phyloP scores from a whole-genome alignment of 2,329 filamentous ascomycete genomes.

The Nemania serpens region DNA sequence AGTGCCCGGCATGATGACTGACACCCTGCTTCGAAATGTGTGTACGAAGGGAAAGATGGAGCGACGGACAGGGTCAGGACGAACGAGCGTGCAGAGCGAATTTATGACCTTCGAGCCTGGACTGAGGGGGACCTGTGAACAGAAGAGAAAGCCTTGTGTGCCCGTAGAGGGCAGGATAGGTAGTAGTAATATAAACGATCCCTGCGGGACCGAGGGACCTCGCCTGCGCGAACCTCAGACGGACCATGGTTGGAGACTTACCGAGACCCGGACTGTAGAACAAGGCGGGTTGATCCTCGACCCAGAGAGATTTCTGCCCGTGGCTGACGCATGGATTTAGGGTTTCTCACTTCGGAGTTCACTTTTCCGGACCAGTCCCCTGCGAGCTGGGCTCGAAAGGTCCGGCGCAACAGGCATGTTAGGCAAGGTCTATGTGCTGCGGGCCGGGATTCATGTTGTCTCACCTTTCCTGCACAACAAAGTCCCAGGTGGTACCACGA shows the following conservation, averaged over 20 bases:
- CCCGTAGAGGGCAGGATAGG: not conserved
- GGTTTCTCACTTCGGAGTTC: conserved; percentile 11
- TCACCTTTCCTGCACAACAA: not conserved
- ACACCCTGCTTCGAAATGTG: not conserved
- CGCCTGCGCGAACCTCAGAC: not conserved
- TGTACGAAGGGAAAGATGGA: not conserved
- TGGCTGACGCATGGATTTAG: conserved; percentile 26
- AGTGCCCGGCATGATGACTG: conserved; percentile 43
- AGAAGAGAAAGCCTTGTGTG: not conserved
- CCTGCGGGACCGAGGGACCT: not conserved
- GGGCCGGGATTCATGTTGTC: conserved; percentile 6
- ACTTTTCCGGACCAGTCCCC: conserved; percentile 24
- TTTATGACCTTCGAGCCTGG: not conserved
- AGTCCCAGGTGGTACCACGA: not conserved
- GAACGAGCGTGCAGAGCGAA: conserved; percentile 1
- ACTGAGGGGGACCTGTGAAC: not conserved
- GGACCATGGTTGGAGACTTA: conserved; percentile 35
- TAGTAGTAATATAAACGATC: conserved; percentile 20
- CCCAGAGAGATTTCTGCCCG: conserved; percentile 6
- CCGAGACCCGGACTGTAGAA: conserved; percentile 34
- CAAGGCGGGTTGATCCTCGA: not conserved
- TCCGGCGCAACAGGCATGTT: conserved; percentile 28
- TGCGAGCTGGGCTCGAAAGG: conserved; percentile 22
- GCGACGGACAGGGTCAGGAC: conserved; percentile 4
- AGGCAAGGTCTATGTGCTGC: not conserved